phyloP scores from a whole-genome alignment of 192 early-diverging fungal genomes.

The Coemansia aciculifera region DNA sequence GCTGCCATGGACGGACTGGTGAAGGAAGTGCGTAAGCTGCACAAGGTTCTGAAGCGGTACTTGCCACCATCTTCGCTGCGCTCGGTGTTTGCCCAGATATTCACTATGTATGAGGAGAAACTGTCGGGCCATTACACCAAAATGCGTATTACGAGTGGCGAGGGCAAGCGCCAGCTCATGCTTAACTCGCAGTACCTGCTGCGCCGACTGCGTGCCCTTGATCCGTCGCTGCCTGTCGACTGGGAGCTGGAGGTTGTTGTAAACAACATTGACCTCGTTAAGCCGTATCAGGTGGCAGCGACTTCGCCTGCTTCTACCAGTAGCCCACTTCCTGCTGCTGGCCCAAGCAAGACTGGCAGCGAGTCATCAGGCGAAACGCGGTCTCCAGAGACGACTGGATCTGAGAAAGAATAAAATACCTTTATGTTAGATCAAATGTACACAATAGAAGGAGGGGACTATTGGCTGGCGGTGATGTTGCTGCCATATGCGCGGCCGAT shows the following conservation, averaged over 20 bases:
- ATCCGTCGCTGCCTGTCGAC: slow-evolving; percentile 71
- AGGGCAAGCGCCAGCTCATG: slow-evolving; percentile 65
- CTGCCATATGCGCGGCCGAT: slow-evolving; percentile 47
- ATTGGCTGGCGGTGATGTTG: slow-evolving; percentile 15
- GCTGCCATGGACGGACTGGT: slow-evolving; percentile 81
- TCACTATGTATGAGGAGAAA: slow-evolving; percentile 71
- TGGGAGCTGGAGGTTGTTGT: slow-evolving; percentile 74
- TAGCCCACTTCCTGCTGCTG: neutral
- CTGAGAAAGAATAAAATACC: neutral
- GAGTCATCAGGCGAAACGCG: neutral
- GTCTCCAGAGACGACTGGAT: neutral
- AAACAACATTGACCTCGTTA: slow-evolving; percentile 75
- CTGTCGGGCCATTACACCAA: slow-evolving; percentile 56
- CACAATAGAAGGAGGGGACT: neutral
- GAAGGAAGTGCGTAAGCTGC: slow-evolving; percentile 87
- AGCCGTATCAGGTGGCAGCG: slow-evolving; percentile 35
- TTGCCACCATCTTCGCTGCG: slow-evolving; percentile 71
- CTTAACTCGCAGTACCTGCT: slow-evolving; percentile 76
- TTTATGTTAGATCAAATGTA: neutral
- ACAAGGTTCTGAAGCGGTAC: slow-evolving; percentile 89
- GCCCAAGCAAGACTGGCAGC: neutral
- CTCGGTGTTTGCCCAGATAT: slow-evolving; percentile 77
- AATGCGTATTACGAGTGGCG: slow-evolving; percentile 33
- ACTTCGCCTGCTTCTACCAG: neutral
- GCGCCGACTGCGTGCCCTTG: slow-evolving; percentile 64